Base-by-base conservation (phyloP, 345 rosid species). In the Pistacia integerrima region DNA sequence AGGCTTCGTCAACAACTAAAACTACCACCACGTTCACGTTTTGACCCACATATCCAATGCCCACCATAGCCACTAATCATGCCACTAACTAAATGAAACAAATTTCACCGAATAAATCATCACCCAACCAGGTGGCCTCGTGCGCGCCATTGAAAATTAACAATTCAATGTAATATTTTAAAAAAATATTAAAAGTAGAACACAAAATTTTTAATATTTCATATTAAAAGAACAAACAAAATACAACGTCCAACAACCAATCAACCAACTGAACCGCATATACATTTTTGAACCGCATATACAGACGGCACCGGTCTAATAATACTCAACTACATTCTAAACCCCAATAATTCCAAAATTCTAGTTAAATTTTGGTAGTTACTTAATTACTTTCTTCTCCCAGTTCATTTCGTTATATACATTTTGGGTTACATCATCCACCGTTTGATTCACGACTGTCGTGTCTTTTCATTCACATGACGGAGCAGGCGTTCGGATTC, bases 401-500 rank as follows among this genome's bases (percentile, higher is more conserved):
- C 80, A 73, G 9, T 44, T 63, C 16, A 55, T 74, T 65, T 74
- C 61, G 4, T 56, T 77, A 85, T 82, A 81, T 82, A 85, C 89
- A 85, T 20, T 63, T 77, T 18, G n/a, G n/a, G 11, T 28, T 14
- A 3, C 58, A 59, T 76, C 66, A 41, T 28, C 63, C 71, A 6
- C 69, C 46, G 20, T 25, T 16, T 38, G 5, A 0, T 11, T 55
- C 22, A 46, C 51, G 38, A 2, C 10, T n/a, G 16, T 0, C 54
- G 13, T 14, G 9, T 20, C 28, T 9, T 4, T 18, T 20, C 67
- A 13, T 10, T 93, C 82, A 92, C 94, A 94, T 92, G 11, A 94
- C 63, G 52, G 90, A 88, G 67, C 98, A 94, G 0, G 91, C 90
- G 61, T 94, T 91, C 5, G 97, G 98, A 82, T 94, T 92, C 88